A percentile compares a stretch with the other conserved stretches of the same genome.
Conservation (phyloP, 129 eudicot genomes). For the Helianthus tuberosus region DNA sequence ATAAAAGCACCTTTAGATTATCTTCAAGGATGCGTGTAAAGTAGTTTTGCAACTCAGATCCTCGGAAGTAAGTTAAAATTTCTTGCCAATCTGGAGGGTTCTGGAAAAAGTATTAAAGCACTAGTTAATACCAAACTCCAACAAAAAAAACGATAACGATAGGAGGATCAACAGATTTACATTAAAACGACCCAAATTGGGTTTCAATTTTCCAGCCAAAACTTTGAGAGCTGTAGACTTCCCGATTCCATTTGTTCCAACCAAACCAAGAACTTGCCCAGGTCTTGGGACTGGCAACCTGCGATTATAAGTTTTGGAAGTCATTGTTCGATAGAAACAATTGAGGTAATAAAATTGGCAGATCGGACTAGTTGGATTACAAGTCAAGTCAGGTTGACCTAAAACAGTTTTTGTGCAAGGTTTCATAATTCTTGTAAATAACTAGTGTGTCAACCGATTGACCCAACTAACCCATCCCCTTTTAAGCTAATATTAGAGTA, state of each 20-base stretch:
- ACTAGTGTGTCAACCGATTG: neutral
- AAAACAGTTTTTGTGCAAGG: neutral
- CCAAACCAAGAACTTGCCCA: slow-evolving; percentile 96
- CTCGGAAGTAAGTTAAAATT: slow-evolving; percentile 86
- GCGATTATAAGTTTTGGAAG: slow-evolving; percentile 23
- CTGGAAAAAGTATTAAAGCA: slow-evolving; percentile 48
- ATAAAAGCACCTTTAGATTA: slow-evolving; percentile 68
- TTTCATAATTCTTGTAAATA: neutral
- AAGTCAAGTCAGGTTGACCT: neutral
- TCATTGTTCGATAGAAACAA: slow-evolving; percentile 15
- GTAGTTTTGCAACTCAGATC: slow-evolving; percentile 95
- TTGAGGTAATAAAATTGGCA: neutral
- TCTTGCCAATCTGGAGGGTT: slow-evolving; percentile 99
- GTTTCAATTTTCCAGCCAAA: slow-evolving; percentile 82
- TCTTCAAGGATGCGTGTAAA: slow-evolving; percentile 95
- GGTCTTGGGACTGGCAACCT: slow-evolving; percentile 96
- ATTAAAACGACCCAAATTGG: slow-evolving; percentile 80
- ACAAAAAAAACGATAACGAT: neutral
- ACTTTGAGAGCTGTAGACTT: slow-evolving; percentile 86
- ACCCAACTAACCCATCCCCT: neutral
- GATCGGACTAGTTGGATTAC: neutral
- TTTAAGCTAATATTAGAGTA: neutral
- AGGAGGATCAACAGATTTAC: slow-evolving; percentile 36
- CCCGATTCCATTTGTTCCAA: slow-evolving; percentile 90
- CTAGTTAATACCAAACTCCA: neutral